phyloP scores from a whole-genome alignment of 495 filamentous ascomycete genomes.

The Talaromyces adpressus region DNA sequence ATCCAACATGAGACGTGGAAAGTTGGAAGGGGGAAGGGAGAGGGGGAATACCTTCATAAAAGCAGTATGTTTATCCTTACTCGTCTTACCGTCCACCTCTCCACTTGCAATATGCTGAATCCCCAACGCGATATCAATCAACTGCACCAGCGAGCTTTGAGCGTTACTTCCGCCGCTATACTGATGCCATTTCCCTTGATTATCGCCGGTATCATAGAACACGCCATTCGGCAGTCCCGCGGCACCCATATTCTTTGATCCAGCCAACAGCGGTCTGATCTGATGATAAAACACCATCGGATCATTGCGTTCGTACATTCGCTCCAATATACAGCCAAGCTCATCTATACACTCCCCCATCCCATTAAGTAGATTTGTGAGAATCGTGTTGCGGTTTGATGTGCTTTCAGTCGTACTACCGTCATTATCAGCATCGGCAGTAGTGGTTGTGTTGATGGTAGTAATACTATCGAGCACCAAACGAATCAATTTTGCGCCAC shows the following conservation, averaged over 20 bases:
- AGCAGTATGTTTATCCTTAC: conserved; percentile 1
- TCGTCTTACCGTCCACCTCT: conserved; percentile 38
- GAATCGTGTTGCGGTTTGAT: background rate
- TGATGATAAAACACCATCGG: conserved; percentile 85
- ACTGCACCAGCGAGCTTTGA: conserved; percentile 88
- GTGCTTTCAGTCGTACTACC: background rate
- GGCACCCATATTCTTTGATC: conserved; percentile 92
- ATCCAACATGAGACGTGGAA: background rate
- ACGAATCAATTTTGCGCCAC: conserved; percentile 73
- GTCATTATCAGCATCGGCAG: background rate
- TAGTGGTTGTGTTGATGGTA: conserved; percentile 17
- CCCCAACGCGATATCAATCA: conserved; percentile 84
- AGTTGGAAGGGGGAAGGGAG: background rate
- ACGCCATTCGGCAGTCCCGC: conserved; percentile 85
- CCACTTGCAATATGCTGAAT: conserved; percentile 86
- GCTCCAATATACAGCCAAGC: conserved; percentile 60
- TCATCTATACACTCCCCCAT: conserved; percentile 81
- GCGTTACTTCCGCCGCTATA: conserved; percentile 89
- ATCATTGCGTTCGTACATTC: conserved; percentile 85
- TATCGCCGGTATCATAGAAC: conserved; percentile 74
- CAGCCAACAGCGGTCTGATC: conserved; percentile 86
- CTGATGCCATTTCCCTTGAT: conserved; percentile 61
- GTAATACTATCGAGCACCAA: conserved; percentile 79
- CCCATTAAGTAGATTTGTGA: conserved; percentile 42
- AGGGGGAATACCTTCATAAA: conserved; percentile 1